Evolutionary conservation across 2,329 filamentous ascomycete species (phyloP).

Genomic region (Colletotrichum godetiae): DNA sequence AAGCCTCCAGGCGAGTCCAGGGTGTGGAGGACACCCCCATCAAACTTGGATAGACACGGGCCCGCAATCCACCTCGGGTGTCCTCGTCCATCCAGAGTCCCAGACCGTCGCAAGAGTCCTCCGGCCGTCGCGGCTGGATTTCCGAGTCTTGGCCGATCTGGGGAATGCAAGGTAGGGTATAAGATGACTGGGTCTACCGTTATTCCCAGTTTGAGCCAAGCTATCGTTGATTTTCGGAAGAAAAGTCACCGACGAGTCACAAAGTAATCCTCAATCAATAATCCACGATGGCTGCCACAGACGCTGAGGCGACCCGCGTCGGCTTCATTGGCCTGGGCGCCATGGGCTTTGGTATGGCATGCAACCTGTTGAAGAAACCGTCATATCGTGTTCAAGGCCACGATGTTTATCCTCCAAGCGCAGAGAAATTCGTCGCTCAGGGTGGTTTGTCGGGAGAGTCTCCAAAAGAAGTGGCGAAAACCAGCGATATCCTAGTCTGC

Average conservation of each 20-base stretch:
- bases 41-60: background rate
- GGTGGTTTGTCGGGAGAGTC: conserved; percentile 38
- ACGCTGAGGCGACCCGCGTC: conserved; percentile 34
- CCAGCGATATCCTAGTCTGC: conserved; percentile 46
- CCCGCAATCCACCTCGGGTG: conserved; percentile 18
- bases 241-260: background rate
- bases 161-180: conserved; percentile 22
- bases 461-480: conserved; percentile 42
- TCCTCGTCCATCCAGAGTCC: conserved; percentile 2
- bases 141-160: conserved; percentile 14
- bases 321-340: conserved; percentile 51
- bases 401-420: conserved; percentile 44
- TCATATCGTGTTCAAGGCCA: conserved; percentile 45
- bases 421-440: conserved; percentile 43
- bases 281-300: conserved; percentile 21
- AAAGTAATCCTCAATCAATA: background rate
- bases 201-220: conserved; percentile 4
- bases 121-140: background rate
- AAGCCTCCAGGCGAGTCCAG: too few species aligned
- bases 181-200: conserved; percentile 25
- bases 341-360: conserved; percentile 52
- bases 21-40: background rate
- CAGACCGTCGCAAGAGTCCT: background rate
- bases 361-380: conserved; percentile 44
- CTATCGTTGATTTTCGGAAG: background rate